Percentiles rank a stretch among this genome's conserved stretches.
phyloP scores from a whole-genome alignment of 805 yeast genomes.

The Saccharomycopsis sp. region DNA sequence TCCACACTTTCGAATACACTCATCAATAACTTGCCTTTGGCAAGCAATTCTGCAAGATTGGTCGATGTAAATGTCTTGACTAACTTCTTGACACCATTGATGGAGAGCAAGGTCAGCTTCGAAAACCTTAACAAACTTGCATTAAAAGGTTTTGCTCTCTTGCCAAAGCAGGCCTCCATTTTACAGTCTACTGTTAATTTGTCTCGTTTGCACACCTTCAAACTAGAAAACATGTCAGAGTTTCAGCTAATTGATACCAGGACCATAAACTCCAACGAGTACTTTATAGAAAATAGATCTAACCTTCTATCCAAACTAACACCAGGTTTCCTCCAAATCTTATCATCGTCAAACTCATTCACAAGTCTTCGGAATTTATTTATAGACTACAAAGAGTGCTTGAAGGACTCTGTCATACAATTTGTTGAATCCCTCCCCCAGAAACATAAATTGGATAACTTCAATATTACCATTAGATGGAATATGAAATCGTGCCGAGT shows the following conservation, averaged over 20 bases:
- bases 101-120: not conserved
- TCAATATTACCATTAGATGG: slow-evolving; percentile 36
- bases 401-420: slow-evolving; percentile 31
- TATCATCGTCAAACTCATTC: too few species aligned
- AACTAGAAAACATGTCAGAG: slow-evolving; percentile 10
- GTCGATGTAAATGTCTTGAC: slow-evolving; percentile 8
- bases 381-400: slow-evolving; percentile 35
- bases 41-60: not conserved
- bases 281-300: not conserved
- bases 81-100: slow-evolving; percentile 10
- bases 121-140: not conserved
- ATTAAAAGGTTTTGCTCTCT: slow-evolving; percentile 8
- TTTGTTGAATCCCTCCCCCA: slow-evolving; percentile 25
- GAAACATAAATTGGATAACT: slow-evolving; percentile 23
- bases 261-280: not conserved
- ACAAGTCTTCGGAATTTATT: too few species aligned
- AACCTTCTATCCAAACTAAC: slow-evolving; percentile 1
- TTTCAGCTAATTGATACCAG: slow-evolving; percentile 5
- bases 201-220: not conserved
- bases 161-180: slow-evolving; percentile 8
- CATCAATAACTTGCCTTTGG: slow-evolving; percentile 2
- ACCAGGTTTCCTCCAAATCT: slow-evolving; percentile 12
- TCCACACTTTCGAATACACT: slow-evolving; percentile 7
- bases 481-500: slow-evolving; percentile 26
- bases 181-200: slow-evolving; percentile 2